These are phyloP conservation scores for Aspergillus flavus DNA, from an alignment of 2,329 filamentous ascomycete genomes.

Conservation along the genomic window DNA sequence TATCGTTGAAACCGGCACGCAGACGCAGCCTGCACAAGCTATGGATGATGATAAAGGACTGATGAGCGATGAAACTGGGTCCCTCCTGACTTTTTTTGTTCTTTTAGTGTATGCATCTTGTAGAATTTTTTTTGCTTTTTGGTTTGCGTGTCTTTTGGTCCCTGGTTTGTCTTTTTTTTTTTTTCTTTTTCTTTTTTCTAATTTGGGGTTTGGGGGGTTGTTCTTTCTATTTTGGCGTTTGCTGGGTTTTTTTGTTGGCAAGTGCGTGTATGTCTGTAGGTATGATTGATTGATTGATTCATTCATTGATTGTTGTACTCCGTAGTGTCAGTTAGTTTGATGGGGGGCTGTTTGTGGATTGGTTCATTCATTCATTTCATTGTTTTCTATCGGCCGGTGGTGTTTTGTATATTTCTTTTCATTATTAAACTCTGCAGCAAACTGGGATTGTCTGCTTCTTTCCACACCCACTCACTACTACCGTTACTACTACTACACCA, in stretches of 20 bases:
- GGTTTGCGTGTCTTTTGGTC: not conserved
- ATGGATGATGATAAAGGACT: not conserved
- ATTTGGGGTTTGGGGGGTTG: not conserved
- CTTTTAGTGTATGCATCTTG: not conserved
- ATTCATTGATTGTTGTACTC: not conserved
- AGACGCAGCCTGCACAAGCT: not conserved
- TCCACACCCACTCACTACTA: not conserved
- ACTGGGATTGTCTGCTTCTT: constrained; percentile 4
- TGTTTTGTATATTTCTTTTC: not conserved
- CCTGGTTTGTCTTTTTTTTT: not conserved
- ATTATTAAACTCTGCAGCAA: constrained; percentile 4
- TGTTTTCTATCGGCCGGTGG: not conserved
- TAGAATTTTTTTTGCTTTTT: not conserved
- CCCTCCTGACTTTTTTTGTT: not conserved
- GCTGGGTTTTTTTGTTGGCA: not conserved
- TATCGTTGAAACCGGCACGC: not conserved
- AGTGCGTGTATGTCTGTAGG: not conserved
- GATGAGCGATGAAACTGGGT: not conserved
- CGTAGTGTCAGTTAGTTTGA: not conserved
- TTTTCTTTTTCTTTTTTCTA: not conserved
- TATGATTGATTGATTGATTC: no score
- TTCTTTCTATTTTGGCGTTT: not conserved
- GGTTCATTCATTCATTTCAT: not conserved
- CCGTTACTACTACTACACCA: not conserved
- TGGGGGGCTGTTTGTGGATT: not conserved